Percentiles rank a stretch among this genome's conserved stretches.
These are phyloP conservation scores for Russula ochroleuca DNA, from an alignment of 768 basidiomycete species.

Conservation along the genomic window DNA sequence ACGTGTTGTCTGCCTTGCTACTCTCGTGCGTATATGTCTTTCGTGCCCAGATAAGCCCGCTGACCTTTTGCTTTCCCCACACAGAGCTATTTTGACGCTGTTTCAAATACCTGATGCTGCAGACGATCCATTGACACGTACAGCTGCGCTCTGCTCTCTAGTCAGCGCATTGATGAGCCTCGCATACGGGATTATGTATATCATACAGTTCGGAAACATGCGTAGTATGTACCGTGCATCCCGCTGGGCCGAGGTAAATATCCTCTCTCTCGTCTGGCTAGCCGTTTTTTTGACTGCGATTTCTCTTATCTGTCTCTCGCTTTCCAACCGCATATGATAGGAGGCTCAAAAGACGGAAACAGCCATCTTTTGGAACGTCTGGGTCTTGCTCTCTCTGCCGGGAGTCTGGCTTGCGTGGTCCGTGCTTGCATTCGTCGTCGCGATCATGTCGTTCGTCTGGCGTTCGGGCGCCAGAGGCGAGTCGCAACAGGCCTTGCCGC, in stretches of 20 bases:
- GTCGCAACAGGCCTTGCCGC: slow-evolving; percentile 35
- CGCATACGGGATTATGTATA: slow-evolving; percentile 69
- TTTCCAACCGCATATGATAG: slow-evolving; percentile 33
- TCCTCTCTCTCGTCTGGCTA: background rate
- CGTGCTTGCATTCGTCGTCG: slow-evolving; percentile 58
- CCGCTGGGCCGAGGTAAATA: slow-evolving; percentile 61
- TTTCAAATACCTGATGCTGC: slow-evolving; percentile 54
- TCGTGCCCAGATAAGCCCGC: background rate
- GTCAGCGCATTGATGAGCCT: slow-evolving; percentile 66
- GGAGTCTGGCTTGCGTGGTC: slow-evolving; percentile 73
- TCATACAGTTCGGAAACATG: slow-evolving; percentile 68
- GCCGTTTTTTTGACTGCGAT: background rate
- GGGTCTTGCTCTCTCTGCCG: slow-evolving; percentile 64
- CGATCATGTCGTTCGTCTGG: slow-evolving; percentile 68
- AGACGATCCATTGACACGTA: slow-evolving; percentile 58
- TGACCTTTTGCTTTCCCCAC: slow-evolving; percentile 2
- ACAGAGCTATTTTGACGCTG: slow-evolving; percentile 63
- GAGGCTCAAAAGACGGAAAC: slow-evolving; percentile 53
- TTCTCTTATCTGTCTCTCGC: background rate
- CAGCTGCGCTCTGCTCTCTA: slow-evolving; percentile 58
- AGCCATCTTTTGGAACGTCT: slow-evolving; percentile 58
- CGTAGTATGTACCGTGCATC: slow-evolving; percentile 65
- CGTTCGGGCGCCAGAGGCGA: slow-evolving; percentile 51
- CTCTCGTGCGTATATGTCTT: slow-evolving; percentile 8
- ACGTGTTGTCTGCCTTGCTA: slow-evolving; percentile 65